Evolutionary conservation across 345 rosid genomes (phyloP).

Genomic region (Gossypium thurberi): DNA sequence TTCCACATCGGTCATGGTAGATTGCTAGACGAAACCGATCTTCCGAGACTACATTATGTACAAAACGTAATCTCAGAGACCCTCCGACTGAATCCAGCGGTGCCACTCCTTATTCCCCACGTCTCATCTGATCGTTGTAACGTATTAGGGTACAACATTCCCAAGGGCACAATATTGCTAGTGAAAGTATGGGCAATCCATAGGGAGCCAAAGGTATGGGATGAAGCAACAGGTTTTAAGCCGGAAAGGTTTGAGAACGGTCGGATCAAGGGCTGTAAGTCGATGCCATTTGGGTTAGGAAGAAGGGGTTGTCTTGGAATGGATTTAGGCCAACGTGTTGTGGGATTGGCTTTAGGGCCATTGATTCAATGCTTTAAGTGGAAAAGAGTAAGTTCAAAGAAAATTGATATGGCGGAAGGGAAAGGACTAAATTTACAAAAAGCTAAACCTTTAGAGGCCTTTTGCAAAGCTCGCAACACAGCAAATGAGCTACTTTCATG

Average conservation of each 20-base stretch:
- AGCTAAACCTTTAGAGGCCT: constrained; percentile 26
- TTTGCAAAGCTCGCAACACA: constrained; percentile 26
- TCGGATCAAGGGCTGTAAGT: not conserved
- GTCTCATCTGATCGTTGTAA: constrained; percentile 7
- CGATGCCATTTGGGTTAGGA: constrained; percentile 15
- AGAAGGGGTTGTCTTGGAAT: constrained; percentile 10
- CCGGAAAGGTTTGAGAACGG: constrained; percentile 19
- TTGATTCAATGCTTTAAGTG: constrained; percentile 52
- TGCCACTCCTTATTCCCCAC: constrained; percentile 12
- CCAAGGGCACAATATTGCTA: constrained; percentile 8
- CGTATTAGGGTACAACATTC: constrained; percentile 3
- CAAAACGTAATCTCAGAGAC: constrained; percentile 8
- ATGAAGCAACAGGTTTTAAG: constrained; percentile 17
- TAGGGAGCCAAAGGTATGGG: constrained; percentile 24
- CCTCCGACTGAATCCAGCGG: constrained; percentile 2
- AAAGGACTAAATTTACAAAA: constrained; percentile 25
- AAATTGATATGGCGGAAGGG: constrained; percentile 39
- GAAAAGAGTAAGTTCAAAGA: constrained; percentile 24
- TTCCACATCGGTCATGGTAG: not conserved
- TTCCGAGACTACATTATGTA: constrained; percentile 8
- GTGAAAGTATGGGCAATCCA: constrained; percentile 15
- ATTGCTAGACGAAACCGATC: constrained; percentile 12
- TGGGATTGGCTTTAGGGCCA: constrained; percentile 13
- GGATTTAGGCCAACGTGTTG: not conserved
- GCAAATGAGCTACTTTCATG: not conserved